A percentile compares a stretch with the other conserved stretches of the same genome.
phyloP scores from a whole-genome alignment of 495 filamentous ascomycete genomes.

The Aspergillus sparsus region DNA sequence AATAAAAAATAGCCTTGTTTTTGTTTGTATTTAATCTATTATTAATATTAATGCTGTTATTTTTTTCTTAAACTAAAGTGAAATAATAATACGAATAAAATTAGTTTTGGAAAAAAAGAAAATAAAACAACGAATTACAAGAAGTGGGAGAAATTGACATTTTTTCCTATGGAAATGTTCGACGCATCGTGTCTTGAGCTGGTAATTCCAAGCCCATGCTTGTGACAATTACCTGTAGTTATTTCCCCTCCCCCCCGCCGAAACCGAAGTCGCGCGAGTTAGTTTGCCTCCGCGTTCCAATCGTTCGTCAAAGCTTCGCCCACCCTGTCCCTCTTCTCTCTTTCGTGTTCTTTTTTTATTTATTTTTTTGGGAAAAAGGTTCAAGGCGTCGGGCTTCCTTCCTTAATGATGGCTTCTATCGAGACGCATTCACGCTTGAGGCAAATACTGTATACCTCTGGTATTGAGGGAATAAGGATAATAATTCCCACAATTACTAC shows the following conservation, averaged over 20 bases:
- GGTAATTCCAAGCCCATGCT: neutral
- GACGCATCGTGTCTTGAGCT: constrained; percentile 1
- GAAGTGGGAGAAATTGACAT: neutral
- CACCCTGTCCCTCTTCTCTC: constrained; percentile 11
- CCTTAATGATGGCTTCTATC: neutral
- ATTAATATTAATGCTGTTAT: too few species aligned
- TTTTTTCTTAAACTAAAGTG: neutral
- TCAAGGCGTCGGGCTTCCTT: neutral
- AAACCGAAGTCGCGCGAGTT: neutral
- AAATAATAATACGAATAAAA: neutral
- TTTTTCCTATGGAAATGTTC: neutral
- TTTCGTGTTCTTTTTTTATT: neutral
- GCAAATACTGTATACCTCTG: too few species aligned
- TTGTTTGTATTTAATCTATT: too few species aligned
- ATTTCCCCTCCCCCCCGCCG: neutral
- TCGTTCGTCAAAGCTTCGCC: constrained; percentile 24
- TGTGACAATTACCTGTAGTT: too few species aligned
- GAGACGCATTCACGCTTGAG: too few species aligned
- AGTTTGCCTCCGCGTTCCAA: constrained; percentile 15
- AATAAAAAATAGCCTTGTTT: too few species aligned
- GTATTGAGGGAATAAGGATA: too few species aligned
- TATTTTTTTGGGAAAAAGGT: neutral
- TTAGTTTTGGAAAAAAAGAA: neutral
- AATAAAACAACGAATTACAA: neutral
- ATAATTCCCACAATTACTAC: too few species aligned